Evolutionary conservation across 192 early-diverging fungal genomes (phyloP).

Genomic region (Backusella australiensis): DNA sequence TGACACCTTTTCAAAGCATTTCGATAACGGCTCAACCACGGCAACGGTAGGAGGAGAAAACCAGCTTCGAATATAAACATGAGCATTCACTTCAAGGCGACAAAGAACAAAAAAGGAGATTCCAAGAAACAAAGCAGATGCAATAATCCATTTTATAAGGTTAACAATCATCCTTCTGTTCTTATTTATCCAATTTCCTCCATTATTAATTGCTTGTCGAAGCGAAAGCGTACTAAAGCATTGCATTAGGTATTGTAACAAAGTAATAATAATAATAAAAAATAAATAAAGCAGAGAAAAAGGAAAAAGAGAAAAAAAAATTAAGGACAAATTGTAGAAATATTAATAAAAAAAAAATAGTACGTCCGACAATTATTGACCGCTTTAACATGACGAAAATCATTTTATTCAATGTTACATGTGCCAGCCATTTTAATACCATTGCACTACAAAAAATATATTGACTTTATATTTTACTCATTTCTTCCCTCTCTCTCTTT

Average conservation of each 20-base stretch:
- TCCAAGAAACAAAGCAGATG: slow-evolving; percentile 1
- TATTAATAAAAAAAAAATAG: neutral
- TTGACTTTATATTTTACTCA: neutral
- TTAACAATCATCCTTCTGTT: neutral
- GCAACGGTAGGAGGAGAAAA: slow-evolving; percentile 13
- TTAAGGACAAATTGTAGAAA: neutral
- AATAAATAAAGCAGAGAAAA: slow-evolving; percentile 10
- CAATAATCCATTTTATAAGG: neutral
- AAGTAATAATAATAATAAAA: neutral
- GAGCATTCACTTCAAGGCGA: slow-evolving; percentile 33
- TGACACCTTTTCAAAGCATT: slow-evolving; percentile 20
- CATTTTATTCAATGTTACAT: neutral
- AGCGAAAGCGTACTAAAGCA: neutral
- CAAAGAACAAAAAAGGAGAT: slow-evolving; percentile 10
- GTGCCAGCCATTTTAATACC: neutral
- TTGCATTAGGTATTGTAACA: neutral
- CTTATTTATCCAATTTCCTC: neutral
- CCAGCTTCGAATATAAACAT: slow-evolving; percentile 36
- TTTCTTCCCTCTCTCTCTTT: too few relatives aligned
- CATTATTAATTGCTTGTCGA: neutral
- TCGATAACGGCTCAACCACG: slow-evolving; percentile 23
- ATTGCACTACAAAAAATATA: neutral
- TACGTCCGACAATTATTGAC: neutral
- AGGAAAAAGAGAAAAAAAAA: neutral
- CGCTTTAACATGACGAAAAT: neutral